Percentiles rank a stretch among this genome's conserved stretches.
Conservation (phyloP, 2,329 filamentous ascomycete species). For the Aspergillus sp. region DNA sequence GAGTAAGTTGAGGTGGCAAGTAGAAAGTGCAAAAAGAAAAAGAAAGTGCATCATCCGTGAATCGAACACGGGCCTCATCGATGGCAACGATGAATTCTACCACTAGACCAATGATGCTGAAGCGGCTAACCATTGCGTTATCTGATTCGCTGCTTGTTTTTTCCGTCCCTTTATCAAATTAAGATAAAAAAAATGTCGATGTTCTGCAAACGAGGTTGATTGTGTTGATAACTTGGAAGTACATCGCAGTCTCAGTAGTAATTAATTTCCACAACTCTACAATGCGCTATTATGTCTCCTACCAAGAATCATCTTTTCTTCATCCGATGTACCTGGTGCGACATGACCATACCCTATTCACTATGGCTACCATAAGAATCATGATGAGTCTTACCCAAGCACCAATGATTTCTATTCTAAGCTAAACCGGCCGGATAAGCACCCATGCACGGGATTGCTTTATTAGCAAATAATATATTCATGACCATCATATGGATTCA, state of each 20-base stretch:
- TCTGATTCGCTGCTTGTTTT: neutral
- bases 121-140: neutral
- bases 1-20: neutral
- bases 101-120: constrained; percentile 49
- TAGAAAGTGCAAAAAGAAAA: neutral
- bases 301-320: too few relatives aligned
- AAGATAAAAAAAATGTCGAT: rapidly evolving
- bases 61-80: constrained; percentile 51
- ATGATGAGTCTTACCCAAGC: neutral
- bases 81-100: constrained; percentile 51
- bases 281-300: too few relatives aligned
- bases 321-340: too few relatives aligned
- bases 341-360: neutral
- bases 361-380: neutral
- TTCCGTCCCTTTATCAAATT: neutral
- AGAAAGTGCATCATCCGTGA: constrained; percentile 47
- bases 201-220: too few relatives aligned
- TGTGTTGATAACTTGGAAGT: too few relatives aligned
- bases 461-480: too few relatives aligned
- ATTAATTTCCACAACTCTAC: too few relatives aligned
- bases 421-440: neutral
- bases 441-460: too few relatives aligned
- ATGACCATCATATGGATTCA: too few relatives aligned
- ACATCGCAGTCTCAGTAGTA: too few relatives aligned
- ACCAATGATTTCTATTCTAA: neutral